Base-by-base conservation (phyloP, 805 yeast genomes). In the Nakazawaea holstii region DNA sequence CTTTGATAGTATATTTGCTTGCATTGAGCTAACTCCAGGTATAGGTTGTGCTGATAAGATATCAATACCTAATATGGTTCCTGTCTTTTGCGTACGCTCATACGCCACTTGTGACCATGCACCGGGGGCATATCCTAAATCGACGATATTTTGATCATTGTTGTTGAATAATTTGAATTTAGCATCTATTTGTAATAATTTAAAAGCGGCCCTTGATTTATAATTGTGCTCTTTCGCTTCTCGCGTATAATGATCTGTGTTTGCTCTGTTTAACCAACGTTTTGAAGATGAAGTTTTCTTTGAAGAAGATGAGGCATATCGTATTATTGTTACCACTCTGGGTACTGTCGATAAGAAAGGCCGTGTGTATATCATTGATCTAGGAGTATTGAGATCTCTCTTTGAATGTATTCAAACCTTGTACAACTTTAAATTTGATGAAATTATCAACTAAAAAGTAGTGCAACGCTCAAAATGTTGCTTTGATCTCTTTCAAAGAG, bases 51-150 rank as follows among this genome's bases (percentile, higher is more conserved):
- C 77, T 7, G 87, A 84, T 17, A 92, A 70, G 31, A 94, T 72
- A 65, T 94, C 97, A 9, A 90, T 87, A 5, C 97, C 97, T 10
- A 89, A 59, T 3, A 89, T 79, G 17, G 72, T 67, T 0, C 89
- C 84, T 1, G 66, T 59, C 1, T 74, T 73, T 15, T 62, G 58
- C 1, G 80, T 72, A 47, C 76, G 62, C 45, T 77, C 77, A 8
- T 76, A 66, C 0, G 92, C 91, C 1, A 88, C 91, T 60, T 89
- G 96, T 8, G 92, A 79, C 97, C 97, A 89, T 3, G 96, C 90
- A 0, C 97, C 97, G 0, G 97, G 97, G 0, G 96, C 95, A 62
- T 81, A 90, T 0, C 97, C 96, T 40, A 94, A 67, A 67, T 94
- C 99, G 4, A 94, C 79, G 0, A 94, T 85, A 38, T 80, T 76